Percentiles rank a stretch among this genome's conserved stretches.
Conservation (phyloP, 2,329 filamentous ascomycete genomes). For the Trichocomaceae sp. region DNA sequence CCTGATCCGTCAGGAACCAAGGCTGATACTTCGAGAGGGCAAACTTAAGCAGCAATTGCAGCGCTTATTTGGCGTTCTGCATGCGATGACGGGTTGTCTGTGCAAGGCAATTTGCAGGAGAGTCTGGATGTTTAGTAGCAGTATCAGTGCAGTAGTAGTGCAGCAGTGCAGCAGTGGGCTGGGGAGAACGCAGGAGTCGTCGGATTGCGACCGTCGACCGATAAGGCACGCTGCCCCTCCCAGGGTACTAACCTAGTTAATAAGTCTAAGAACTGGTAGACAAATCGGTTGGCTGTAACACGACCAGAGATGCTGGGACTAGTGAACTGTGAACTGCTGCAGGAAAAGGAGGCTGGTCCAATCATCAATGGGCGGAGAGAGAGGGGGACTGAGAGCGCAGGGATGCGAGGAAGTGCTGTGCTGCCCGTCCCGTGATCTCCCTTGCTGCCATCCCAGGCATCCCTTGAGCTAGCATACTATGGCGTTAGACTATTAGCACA, state of each 20-base stretch:
- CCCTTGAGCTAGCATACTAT: constrained; percentile 10
- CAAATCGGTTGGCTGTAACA: background rate
- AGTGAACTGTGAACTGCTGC: background rate
- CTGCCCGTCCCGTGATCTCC: constrained; percentile 4
- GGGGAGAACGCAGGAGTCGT: background rate
- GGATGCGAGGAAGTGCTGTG: background rate
- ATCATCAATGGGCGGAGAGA: no score
- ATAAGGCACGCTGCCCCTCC: constrained; percentile 11
- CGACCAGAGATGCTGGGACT: background rate
- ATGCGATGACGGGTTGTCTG: background rate
- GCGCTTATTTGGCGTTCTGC: background rate
- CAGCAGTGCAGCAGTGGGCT: background rate
- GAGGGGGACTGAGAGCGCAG: no score
- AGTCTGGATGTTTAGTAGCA: background rate
- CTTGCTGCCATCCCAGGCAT: constrained; percentile 11
- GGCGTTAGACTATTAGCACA: background rate
- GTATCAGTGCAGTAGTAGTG: no score
- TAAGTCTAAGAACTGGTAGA: no score
- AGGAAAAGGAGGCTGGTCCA: constrained; percentile 16
- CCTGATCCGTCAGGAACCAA: background rate
- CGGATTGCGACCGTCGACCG: background rate
- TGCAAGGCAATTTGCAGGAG: background rate
- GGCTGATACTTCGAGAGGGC: background rate
- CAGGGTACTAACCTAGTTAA: no score
- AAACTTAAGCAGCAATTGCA: background rate